Base-by-base conservation (phyloP, 371 early-diverging fungal species). In the Capniomyces stellatus region DNA sequence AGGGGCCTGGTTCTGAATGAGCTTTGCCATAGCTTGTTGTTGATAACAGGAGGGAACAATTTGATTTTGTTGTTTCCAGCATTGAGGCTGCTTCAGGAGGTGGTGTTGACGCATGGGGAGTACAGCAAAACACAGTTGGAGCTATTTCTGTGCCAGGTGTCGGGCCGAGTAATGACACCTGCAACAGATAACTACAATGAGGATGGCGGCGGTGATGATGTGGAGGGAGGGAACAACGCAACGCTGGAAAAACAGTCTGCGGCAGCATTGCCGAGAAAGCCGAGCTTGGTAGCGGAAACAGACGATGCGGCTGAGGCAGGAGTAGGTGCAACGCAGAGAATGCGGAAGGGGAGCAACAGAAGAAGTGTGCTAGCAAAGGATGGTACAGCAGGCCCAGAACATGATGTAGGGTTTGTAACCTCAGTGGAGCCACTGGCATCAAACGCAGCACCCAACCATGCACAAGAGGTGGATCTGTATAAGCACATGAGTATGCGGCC, bases 1-100 rank as follows among this genome's bases (percentile, higher is more conserved):
- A 75, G 82, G 30, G 67, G 74, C 10, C 62, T 92, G 27, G 77
- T 92, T 0, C 72, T 81, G 2, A 87, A 90, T 51, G 88, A 89
- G 27, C 75, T 96, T 51, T 85, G 86, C 66, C 83, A 82, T 62
- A 80, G 77, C 62, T 68, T 93, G 40, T 84, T 92, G 60, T 86
- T 86, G 67, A 79, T 88, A 42, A 41, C 64, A 30, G 63, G 58
- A 44, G 60, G 61, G 42, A 63, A 63, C 51, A 58, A 58, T 47
- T 49, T 60, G 0, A 35, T 18, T 6, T 39, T 71, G 28, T 63
- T 68, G 15, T 51, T 66, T 2, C 58, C 70, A 0, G 70, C 70
- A 1, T 56, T 66, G 23, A 65, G 70, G 18, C 57, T 70, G 41
- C 53, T 66, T 4, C 59, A 55, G 27, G 43, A 59, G 48, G 42